A percentile compares a stretch with the other conserved stretches of the same genome.
Conservation (phyloP, 2,329 filamentous ascomycete genomes). For the Neoascochyta sp. region DNA sequence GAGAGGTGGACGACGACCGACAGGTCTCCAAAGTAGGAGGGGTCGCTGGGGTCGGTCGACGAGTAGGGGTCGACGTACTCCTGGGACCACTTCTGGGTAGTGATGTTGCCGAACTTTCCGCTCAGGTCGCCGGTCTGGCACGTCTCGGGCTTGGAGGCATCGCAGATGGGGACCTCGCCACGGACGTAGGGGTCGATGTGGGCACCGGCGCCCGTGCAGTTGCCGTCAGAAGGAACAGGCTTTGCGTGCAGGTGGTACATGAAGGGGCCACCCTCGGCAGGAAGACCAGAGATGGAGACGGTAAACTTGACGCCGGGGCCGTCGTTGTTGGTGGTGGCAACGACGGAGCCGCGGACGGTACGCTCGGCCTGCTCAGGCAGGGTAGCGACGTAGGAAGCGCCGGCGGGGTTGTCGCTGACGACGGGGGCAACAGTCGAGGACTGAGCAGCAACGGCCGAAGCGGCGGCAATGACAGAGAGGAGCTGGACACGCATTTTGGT, state of each 20-base stretch:
- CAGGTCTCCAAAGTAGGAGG: conserved; percentile 53
- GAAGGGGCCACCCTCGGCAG: conserved; percentile 43
- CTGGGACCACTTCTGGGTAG: conserved; percentile 24
- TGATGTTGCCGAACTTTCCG: conserved; percentile 45
- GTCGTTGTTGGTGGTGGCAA: conserved; percentile 28
- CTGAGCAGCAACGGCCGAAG: conserved; percentile 29
- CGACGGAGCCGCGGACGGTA: conserved; percentile 35
- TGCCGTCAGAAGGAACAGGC: conserved; percentile 41
- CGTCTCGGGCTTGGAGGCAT: conserved; percentile 33
- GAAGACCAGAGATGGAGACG: conserved; percentile 42
- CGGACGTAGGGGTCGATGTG: conserved; percentile 45
- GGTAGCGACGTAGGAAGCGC: conserved; percentile 39
- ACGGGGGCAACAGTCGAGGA: conserved; percentile 31
- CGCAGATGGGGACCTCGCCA: conserved; percentile 39
- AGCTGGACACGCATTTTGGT: conserved; percentile 33
- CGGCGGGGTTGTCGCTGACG: conserved; percentile 37
- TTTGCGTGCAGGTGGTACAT: conserved; percentile 47
- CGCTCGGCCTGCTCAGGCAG: conserved; percentile 34
- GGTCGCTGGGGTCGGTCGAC: conserved; percentile 40
- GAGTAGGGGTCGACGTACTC: conserved; percentile 50
- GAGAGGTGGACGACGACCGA: conserved; percentile 54
- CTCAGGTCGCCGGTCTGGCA: conserved; percentile 47
- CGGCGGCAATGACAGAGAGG: conserved; percentile 28
- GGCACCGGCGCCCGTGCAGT: conserved; percentile 42
- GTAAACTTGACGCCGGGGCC: conserved; percentile 42